Conservation (phyloP, 257 asterid genomes). For the Parsonsia alboflavescens region DNA sequence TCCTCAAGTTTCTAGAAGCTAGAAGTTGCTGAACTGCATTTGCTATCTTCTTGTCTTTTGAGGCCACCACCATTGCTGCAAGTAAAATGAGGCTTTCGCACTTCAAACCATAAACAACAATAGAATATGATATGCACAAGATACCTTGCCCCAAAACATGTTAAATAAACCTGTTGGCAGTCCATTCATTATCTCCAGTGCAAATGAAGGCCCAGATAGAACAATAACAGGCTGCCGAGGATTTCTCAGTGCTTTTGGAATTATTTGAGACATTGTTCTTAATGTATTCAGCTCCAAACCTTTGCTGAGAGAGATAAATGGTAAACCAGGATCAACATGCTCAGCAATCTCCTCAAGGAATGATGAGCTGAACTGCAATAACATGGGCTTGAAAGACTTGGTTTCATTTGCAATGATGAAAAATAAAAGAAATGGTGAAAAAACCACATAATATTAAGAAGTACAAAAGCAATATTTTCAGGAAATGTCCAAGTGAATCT, state of each 20-base stretch:
- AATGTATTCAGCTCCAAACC: slow-evolving; percentile 84
- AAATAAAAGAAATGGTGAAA: background rate
- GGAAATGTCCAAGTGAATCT: background rate
- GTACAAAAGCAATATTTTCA: background rate
- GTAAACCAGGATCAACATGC: slow-evolving; percentile 76
- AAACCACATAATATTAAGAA: background rate
- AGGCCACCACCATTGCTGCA: slow-evolving; percentile 87
- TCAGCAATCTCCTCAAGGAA: slow-evolving; percentile 77
- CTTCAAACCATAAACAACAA: slow-evolving; percentile 12
- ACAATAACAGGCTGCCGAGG: slow-evolving; percentile 90
- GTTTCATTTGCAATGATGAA: background rate
- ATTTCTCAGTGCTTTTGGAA: slow-evolving; percentile 66
- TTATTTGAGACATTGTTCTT: slow-evolving; percentile 89
- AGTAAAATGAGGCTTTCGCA: slow-evolving; percentile 6
- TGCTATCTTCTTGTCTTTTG: slow-evolving; percentile 83
- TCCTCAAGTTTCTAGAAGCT: slow-evolving; percentile 68
- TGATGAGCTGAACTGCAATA: slow-evolving; percentile 80
- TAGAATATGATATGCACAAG: slow-evolving; percentile 1
- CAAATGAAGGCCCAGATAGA: slow-evolving; percentile 90
- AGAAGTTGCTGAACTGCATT: slow-evolving; percentile 83
- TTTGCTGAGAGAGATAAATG: slow-evolving; percentile 91
- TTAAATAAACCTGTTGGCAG: slow-evolving; percentile 74
- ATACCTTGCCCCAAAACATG: slow-evolving; percentile 16
- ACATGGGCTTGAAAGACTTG: slow-evolving; percentile 15
- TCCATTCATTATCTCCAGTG: slow-evolving; percentile 82